These are phyloP conservation scores for Penicillium soppii DNA, from an alignment of 495 filamentous ascomycete genomes.

Conservation along the genomic window DNA sequence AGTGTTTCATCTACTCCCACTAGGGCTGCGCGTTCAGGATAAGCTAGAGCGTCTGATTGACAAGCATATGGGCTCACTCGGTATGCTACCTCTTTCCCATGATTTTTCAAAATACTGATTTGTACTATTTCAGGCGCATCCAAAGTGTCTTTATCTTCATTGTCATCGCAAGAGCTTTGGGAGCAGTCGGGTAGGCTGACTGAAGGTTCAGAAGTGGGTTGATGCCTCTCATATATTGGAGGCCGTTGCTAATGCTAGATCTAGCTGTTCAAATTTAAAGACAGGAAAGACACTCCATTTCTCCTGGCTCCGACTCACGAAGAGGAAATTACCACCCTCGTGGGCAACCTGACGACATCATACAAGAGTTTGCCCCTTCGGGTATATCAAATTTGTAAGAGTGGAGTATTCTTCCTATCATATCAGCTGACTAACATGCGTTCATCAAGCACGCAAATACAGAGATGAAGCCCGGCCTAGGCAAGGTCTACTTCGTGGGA, in stretches of 20 bases:
- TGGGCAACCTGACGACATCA: constrained; percentile 70
- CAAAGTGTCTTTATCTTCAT: constrained; percentile 81
- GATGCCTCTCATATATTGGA: not conserved
- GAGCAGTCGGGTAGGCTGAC: constrained; percentile 62
- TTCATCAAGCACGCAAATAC: constrained; percentile 78
- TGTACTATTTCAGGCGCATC: constrained; percentile 64
- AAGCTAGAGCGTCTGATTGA: constrained; percentile 86
- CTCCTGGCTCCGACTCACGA: constrained; percentile 93
- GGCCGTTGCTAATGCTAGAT: not conserved
- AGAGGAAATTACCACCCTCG: constrained; percentile 87
- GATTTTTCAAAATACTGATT: constrained; percentile 7
- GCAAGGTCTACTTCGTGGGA: constrained; percentile 83
- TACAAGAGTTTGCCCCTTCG: constrained; percentile 84
- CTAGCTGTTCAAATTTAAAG: constrained; percentile 77
- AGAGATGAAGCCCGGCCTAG: constrained; percentile 87
- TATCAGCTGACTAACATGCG: constrained; percentile 8
- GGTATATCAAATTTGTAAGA: constrained; percentile 85
- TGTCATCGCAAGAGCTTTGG: constrained; percentile 87
- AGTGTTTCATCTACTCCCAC: constrained; percentile 87
- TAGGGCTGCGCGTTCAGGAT: constrained; percentile 85
- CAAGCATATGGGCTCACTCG: constrained; percentile 78
- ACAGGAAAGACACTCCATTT: constrained; percentile 72
- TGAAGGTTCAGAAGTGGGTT: constrained; percentile 59
- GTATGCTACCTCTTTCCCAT: constrained; percentile 38
- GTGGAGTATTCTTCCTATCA: not conserved